Conservation (phyloP, 192 early-diverging fungal species). For the Linnemannia hyalina region DNA sequence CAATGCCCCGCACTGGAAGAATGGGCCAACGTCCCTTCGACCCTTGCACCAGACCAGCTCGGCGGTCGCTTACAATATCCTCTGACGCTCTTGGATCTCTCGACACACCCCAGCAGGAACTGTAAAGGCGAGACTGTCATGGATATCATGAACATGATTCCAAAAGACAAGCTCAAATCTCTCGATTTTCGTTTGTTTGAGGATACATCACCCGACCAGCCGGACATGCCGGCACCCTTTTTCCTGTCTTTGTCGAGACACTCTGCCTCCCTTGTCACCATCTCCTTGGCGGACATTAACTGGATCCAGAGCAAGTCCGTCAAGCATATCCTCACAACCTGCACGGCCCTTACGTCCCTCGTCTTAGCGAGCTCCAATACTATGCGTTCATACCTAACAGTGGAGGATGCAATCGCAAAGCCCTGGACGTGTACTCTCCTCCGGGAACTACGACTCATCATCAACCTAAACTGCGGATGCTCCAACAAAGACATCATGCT, state of each 20-base stretch:
- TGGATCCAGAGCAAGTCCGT: not conserved
- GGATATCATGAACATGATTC: not conserved
- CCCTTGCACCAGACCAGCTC: too few species aligned
- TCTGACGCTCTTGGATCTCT: not conserved
- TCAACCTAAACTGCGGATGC: not conserved
- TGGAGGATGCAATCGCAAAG: not conserved
- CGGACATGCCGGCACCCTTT: not conserved
- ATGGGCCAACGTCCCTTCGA: not conserved
- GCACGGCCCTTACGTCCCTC: not conserved
- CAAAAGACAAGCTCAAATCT: not conserved
- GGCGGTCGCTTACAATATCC: not conserved
- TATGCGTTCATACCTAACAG: not conserved
- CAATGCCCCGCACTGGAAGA: not conserved
- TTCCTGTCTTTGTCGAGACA: not conserved
- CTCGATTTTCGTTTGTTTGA: not conserved
- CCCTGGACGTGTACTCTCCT: not conserved
- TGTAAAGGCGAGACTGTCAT: not conserved
- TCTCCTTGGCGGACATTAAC: not conserved
- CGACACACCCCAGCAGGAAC: not conserved
- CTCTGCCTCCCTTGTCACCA: not conserved
- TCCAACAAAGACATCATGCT: not conserved
- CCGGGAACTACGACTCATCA: not conserved
- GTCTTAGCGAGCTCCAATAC: not conserved
- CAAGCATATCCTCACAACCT: not conserved
- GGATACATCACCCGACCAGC: not conserved